Conservation (phyloP, 768 basidiomycete species). For the Lentinula sp. region DNA sequence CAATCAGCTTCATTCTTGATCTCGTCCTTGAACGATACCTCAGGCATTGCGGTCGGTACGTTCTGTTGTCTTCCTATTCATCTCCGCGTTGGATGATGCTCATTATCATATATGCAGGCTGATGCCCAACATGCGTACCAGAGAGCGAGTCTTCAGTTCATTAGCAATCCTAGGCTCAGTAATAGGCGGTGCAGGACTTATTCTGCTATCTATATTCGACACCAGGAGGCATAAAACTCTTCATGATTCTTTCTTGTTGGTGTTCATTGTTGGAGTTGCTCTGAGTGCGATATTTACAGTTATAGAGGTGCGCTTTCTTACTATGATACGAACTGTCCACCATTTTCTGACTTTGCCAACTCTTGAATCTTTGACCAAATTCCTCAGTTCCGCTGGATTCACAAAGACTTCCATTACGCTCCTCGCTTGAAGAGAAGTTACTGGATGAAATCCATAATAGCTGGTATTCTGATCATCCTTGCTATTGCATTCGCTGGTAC, state of each 20-base stretch:
- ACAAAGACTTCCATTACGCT: slow-evolving; percentile 43
- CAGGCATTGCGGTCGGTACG: slow-evolving; percentile 56
- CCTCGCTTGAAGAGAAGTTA: slow-evolving; percentile 48
- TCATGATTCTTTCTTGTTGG: slow-evolving; percentile 58
- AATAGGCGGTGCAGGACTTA: slow-evolving; percentile 59
- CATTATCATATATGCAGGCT: slow-evolving; percentile 31
- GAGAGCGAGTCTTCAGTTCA: slow-evolving; percentile 47
- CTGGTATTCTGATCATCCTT: slow-evolving; percentile 47
- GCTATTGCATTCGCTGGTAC: slow-evolving; percentile 59
- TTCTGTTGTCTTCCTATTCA: background rate
- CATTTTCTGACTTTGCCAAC: background rate
- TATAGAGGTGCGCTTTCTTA: slow-evolving; percentile 40
- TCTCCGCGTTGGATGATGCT: background rate
- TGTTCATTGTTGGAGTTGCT: slow-evolving; percentile 70
- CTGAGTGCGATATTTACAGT: slow-evolving; percentile 73
- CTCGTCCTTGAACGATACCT: slow-evolving; percentile 58
- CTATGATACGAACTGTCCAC: background rate
- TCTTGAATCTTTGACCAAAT: background rate
- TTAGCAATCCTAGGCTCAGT: slow-evolving; percentile 58
- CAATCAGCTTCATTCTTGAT: slow-evolving; percentile 52
- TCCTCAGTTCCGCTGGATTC: slow-evolving; percentile 57
- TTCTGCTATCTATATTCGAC: slow-evolving; percentile 68
- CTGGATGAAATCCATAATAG: slow-evolving; percentile 55
- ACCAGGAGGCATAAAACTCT: slow-evolving; percentile 43
- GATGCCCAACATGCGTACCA: slow-evolving; percentile 47